Evolutionary conservation across 495 filamentous ascomycete genomes (phyloP).

Genomic region (Daldinia vernicosa): DNA sequence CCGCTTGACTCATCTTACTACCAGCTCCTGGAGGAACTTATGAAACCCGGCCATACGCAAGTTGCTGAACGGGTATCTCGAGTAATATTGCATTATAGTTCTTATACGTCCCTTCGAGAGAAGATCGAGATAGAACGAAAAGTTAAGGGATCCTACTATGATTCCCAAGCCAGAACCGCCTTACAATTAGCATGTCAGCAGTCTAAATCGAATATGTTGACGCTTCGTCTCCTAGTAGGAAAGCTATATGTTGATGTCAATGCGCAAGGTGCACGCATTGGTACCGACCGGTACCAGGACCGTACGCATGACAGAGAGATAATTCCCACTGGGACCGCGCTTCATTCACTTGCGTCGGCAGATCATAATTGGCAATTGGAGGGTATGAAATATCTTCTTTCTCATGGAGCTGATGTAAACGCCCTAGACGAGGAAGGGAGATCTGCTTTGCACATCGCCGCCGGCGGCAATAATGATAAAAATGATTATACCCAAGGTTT

Average conservation of each 20-base stretch:
- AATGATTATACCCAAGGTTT: not conserved
- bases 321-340: not conserved
- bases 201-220: not conserved
- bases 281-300: not conserved
- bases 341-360: not conserved
- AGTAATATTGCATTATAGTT: not conserved
- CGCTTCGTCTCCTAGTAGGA: not conserved
- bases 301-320: not conserved
- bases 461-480: not conserved
- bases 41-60: not conserved
- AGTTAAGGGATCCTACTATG: not conserved
- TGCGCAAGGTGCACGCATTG: not conserved
- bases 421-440: not conserved
- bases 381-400: not conserved
- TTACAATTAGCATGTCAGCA: not conserved
- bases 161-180: not conserved
- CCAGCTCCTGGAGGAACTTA: not conserved
- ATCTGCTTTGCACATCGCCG: not conserved
- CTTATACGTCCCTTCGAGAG: not conserved
- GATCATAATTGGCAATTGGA: not conserved
- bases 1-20: not conserved
- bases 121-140: not conserved
- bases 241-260: not conserved
- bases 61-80: not conserved
- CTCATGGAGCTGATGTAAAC: not conserved